These are phyloP conservation scores for Mycena vitilis DNA, from an alignment of 768 basidiomycete species.

Conservation along the genomic window DNA sequence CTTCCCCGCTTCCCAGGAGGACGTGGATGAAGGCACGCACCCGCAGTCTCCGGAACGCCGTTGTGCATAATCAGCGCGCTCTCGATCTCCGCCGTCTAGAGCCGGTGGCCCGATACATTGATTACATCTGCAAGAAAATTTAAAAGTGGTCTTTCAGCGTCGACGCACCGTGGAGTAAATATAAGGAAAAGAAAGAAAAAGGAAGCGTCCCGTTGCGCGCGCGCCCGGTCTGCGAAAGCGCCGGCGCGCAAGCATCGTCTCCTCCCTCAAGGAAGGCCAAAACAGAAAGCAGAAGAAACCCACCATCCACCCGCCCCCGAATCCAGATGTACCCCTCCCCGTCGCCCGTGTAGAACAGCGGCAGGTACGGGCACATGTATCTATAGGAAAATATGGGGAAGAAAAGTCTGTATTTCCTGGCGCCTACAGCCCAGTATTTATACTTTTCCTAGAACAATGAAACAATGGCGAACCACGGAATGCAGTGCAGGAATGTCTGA, in stretches of 20 bases:
- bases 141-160: too few species aligned
- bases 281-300: slow-evolving; percentile 36
- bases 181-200: too few species aligned
- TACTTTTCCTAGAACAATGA: not conserved
- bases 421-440: not conserved
- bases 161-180: too few species aligned
- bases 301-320: slow-evolving; percentile 94
- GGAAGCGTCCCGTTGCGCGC: too few species aligned
- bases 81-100: slow-evolving; percentile 98
- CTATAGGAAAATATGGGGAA: not conserved
- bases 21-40: slow-evolving; percentile 42
- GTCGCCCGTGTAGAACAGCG: slow-evolving; percentile 96
- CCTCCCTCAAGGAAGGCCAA: too few species aligned
- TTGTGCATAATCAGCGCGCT: slow-evolving; percentile 94
- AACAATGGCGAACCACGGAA: not conserved
- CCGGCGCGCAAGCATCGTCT: too few species aligned
- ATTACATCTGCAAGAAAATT: slow-evolving; percentile 80
- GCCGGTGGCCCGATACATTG: slow-evolving; percentile 97
- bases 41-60: slow-evolving; percentile 96
- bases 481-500: not conserved
- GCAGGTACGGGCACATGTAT: slow-evolving; percentile 59
- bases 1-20: not conserved
- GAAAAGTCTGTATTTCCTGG: not conserved
- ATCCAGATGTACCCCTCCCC: slow-evolving; percentile 99
- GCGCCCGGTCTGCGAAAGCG: too few species aligned